phyloP scores from a whole-genome alignment of 306 rosid species.

The Canavalia gladiata region DNA sequence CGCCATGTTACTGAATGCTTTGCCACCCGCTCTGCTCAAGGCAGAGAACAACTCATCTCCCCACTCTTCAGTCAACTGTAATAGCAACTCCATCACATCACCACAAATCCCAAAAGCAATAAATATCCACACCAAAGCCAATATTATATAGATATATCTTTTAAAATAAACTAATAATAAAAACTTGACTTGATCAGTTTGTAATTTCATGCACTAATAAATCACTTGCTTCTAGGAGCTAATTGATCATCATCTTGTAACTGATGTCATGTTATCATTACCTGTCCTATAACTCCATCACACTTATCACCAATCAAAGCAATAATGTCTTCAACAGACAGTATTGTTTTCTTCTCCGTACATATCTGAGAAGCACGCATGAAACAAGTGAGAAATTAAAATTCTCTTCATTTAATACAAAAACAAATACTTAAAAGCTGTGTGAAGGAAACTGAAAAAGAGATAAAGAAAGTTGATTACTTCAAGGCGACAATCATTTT shows the following conservation, averaged over 20 bases:
- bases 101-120: constrained; percentile 11
- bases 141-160: neutral
- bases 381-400: constrained; percentile 13
- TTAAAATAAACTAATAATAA: neutral
- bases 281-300: constrained; percentile 99
- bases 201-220: constrained; percentile 1
- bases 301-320: constrained; percentile 92
- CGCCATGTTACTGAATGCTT: constrained; percentile 97
- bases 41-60: constrained; percentile 96
- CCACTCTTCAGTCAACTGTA: constrained; percentile 98
- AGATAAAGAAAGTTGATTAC: constrained; percentile 54
- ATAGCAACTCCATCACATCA: constrained; percentile 31
- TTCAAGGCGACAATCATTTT: constrained; percentile 92
- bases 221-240: too few species aligned
- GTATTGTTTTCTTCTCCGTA: constrained; percentile 91
- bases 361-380: constrained; percentile 65
- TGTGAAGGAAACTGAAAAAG: neutral
- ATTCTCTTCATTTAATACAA: neutral
- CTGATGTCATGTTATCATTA: constrained; percentile 14
- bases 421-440: neutral
- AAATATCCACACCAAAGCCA: constrained; percentile 16
- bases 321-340: constrained; percentile 91
- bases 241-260: neutral
- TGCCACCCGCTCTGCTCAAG: constrained; percentile 96
- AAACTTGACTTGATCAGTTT: neutral